Conservation (phyloP, 2,329 filamentous ascomycete species). For the Monosporascus sp. region DNA sequence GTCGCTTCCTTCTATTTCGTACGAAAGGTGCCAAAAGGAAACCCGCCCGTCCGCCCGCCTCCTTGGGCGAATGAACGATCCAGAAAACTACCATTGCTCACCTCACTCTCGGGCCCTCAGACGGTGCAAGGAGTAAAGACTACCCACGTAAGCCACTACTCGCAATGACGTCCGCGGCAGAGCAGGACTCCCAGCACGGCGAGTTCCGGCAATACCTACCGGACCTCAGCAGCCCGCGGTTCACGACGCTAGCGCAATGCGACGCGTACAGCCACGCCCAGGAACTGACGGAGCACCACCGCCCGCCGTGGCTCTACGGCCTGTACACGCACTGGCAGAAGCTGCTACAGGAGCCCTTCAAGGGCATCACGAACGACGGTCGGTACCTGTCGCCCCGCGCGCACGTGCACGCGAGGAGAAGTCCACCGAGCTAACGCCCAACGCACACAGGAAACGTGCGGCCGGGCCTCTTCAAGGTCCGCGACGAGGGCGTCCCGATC, state of each 20-base stretch:
- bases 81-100: too few relatives aligned
- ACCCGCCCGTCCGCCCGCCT: too few relatives aligned
- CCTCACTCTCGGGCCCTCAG: neutral
- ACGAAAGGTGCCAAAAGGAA: too few relatives aligned
- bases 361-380: conserved; percentile 66
- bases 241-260: conserved; percentile 58
- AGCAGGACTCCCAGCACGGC: conserved; percentile 9
- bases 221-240: conserved; percentile 55
- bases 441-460: conserved; percentile 40
- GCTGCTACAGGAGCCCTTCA: conserved; percentile 61
- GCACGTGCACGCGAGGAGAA: too few relatives aligned
- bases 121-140: neutral
- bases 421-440: too few relatives aligned
- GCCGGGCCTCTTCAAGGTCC: conserved; percentile 49
- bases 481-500: conserved; percentile 61
- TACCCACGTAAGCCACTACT: neutral
- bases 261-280: conserved; percentile 58
- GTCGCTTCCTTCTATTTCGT: too few relatives aligned
- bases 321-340: conserved; percentile 55
- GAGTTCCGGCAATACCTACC: conserved; percentile 56
- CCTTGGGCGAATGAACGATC: too few relatives aligned
- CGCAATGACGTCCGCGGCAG: conserved; percentile 9
- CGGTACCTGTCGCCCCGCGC: conserved; percentile 10
- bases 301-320: conserved; percentile 62
- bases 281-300: conserved; percentile 51